Conservation (phyloP, 768 basidiomycete genomes). For the Omphalotus guepiniiformis region DNA sequence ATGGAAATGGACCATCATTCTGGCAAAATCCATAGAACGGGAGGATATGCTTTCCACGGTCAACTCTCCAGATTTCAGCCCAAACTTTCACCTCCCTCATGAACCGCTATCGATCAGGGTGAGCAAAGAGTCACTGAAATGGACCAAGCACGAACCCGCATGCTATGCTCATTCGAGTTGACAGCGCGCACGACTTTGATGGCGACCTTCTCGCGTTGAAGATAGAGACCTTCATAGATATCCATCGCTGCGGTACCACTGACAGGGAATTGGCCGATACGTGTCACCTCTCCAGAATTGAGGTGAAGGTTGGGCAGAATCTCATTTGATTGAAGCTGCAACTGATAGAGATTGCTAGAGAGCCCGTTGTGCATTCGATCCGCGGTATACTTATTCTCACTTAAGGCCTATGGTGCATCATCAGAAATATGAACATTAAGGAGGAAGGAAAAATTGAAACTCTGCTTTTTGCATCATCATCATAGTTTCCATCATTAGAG, state of each 20-base stretch:
- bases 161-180: conserved; percentile 39
- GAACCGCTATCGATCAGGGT: conserved; percentile 37
- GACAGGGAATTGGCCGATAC: conserved; percentile 45
- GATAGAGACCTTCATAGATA: conserved; percentile 51
- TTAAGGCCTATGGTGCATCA: conserved; percentile 34
- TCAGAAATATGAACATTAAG: background rate
- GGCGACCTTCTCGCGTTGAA: conserved; percentile 50
- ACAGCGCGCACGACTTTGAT: conserved; percentile 54
- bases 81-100: conserved; percentile 51
- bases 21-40: conserved; percentile 57
- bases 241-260: conserved; percentile 51
- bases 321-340: conserved; percentile 42
- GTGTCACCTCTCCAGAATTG: conserved; percentile 46
- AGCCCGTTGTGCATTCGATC: conserved; percentile 36
- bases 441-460: background rate
- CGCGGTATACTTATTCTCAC: conserved; percentile 26
- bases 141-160: conserved; percentile 28
- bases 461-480: conserved; percentile 52
- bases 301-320: conserved; percentile 50
- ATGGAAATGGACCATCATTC: conserved; percentile 56
- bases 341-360: conserved; percentile 43
- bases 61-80: conserved; percentile 48
- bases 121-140: conserved; percentile 1
- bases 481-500: conserved; percentile 33
- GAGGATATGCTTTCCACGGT: conserved; percentile 47